Evolutionary conservation across 371 early-diverging fungal genomes (phyloP).

Genomic region (Rhizopus delemar): DNA sequence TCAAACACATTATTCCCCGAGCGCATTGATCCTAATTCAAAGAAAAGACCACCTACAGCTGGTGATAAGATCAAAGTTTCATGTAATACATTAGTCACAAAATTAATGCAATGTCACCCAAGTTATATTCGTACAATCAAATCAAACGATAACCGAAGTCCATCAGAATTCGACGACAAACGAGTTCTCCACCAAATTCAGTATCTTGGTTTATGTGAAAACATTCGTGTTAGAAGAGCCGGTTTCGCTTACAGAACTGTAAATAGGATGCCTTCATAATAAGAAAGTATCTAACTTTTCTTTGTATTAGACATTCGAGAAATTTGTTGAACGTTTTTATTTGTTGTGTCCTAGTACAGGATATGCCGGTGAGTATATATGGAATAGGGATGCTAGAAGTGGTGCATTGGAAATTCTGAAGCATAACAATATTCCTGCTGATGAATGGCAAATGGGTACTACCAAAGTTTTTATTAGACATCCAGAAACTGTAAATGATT

Average conservation of each 20-base stretch:
- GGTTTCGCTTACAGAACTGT: conserved; percentile 88
- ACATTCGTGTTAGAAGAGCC: conserved; percentile 96
- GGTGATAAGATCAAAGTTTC: conserved; percentile 83
- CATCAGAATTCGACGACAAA: conserved; percentile 87
- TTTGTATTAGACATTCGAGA: conserved; percentile 42
- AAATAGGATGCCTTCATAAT: conserved; percentile 19
- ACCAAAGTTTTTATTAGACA: conserved; percentile 94
- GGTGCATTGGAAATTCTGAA: conserved; percentile 80
- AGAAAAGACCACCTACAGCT: conserved; percentile 86
- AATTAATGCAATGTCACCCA: conserved; percentile 94
- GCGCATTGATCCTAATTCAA: conserved; percentile 80
- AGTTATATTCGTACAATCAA: conserved; percentile 99
- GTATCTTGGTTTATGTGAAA: conserved; percentile 94
- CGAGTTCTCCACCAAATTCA: conserved; percentile 96
- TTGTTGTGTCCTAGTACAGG: conserved; percentile 76
- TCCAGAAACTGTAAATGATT: conserved; percentile 79
- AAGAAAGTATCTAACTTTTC: conserved; percentile 13
- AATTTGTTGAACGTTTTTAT: conserved; percentile 66
- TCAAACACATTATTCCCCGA: conserved; percentile 82
- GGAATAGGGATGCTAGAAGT: conserved; percentile 79
- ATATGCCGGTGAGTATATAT: conserved; percentile 85
- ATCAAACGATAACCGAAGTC: conserved; percentile 92
- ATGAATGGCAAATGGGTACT: conserved; percentile 96
- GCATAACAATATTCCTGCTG: conserved; percentile 79
- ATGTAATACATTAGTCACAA: conserved; percentile 79